A percentile compares a stretch with the other conserved stretches of the same genome.
These are phyloP conservation scores for Apiosordaria backusii DNA, from an alignment of 495 filamentous ascomycete genomes.

Conservation along the genomic window DNA sequence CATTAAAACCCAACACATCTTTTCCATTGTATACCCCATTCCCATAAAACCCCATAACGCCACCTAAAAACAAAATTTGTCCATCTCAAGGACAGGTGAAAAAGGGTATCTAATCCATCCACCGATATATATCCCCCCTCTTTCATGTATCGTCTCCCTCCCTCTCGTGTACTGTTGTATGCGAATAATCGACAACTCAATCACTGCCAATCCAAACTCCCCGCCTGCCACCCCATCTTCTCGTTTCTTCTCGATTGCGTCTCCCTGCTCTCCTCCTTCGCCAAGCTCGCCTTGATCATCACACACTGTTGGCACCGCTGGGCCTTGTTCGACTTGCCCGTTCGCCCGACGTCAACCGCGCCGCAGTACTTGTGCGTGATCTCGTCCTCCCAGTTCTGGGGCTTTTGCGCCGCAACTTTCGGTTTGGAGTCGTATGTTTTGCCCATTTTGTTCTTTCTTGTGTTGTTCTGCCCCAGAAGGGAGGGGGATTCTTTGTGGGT, in stretches of 20 bases:
- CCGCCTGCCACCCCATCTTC: slow-evolving; percentile 25
- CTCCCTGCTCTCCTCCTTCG: slow-evolving; percentile 15
- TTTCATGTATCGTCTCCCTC: background rate
- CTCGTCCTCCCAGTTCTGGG: slow-evolving; percentile 25
- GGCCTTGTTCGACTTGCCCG: slow-evolving; percentile 29
- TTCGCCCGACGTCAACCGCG: slow-evolving; percentile 21
- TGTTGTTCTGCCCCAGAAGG: background rate
- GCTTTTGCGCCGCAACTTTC: slow-evolving; percentile 16
- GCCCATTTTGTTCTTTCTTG: slow-evolving; percentile 19
- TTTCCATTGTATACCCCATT: background rate
- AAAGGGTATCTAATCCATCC: background rate
- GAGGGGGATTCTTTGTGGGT: too few relatives aligned
- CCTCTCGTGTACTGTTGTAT: background rate
- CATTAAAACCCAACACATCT: too few relatives aligned
- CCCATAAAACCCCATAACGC: background rate
- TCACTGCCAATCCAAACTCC: background rate
- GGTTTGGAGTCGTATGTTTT: slow-evolving; percentile 23
- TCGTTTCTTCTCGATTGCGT: slow-evolving; percentile 18
- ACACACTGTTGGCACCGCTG: slow-evolving; percentile 30
- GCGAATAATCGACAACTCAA: background rate
- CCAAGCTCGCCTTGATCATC: slow-evolving; percentile 24
- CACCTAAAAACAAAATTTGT: background rate
- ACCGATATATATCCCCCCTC: background rate
- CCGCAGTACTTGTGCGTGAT: slow-evolving; percentile 32
- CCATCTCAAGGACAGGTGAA: too few relatives aligned